Evolutionary conservation across 768 basidiomycete genomes (phyloP).

Genomic region (Tylopilus felleus): DNA sequence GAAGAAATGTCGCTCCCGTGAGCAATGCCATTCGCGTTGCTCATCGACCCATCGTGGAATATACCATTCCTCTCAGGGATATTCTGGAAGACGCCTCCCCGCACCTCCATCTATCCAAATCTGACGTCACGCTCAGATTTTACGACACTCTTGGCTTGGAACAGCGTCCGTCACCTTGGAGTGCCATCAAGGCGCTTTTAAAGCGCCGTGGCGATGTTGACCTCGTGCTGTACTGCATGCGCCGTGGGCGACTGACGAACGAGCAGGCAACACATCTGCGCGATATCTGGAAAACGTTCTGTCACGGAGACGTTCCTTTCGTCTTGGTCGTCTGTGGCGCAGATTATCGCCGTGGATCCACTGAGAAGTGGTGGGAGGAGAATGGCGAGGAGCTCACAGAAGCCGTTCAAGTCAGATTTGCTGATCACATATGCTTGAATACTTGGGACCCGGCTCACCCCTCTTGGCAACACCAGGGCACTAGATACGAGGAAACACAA

Average conservation of each 20-base stretch:
- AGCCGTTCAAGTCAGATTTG: constrained; percentile 10
- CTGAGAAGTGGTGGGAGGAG: constrained; percentile 19
- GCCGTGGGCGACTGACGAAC: constrained; percentile 33
- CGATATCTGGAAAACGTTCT: constrained; percentile 25
- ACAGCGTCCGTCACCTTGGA: constrained; percentile 12
- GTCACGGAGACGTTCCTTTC: constrained; percentile 10
- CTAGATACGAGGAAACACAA: constrained; percentile 19
- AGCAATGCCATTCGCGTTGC: constrained; percentile 21
- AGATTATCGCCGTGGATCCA: constrained; percentile 17
- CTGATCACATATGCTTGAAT: constrained; percentile 17
- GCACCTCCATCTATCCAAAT: not conserved
- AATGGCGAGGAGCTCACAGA: constrained; percentile 9
- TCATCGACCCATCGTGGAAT: constrained; percentile 13
- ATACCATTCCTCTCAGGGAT: constrained; percentile 4
- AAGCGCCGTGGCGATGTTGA: constrained; percentile 11
- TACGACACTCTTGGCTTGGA: constrained; percentile 24
- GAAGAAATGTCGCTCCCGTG: constrained; percentile 22
- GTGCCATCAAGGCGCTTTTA: constrained; percentile 11
- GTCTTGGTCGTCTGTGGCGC: constrained; percentile 15
- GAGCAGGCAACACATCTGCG: constrained; percentile 30
- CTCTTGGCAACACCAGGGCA: constrained; percentile 17
- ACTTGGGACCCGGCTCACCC: constrained; percentile 14
- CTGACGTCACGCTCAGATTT: constrained; percentile 7
- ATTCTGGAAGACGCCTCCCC: not conserved
- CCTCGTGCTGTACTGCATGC: constrained; percentile 38